Evolutionary conservation across 2,329 filamentous ascomycete species (phyloP).

Genomic region (Aspergillus hiratsukae): DNA sequence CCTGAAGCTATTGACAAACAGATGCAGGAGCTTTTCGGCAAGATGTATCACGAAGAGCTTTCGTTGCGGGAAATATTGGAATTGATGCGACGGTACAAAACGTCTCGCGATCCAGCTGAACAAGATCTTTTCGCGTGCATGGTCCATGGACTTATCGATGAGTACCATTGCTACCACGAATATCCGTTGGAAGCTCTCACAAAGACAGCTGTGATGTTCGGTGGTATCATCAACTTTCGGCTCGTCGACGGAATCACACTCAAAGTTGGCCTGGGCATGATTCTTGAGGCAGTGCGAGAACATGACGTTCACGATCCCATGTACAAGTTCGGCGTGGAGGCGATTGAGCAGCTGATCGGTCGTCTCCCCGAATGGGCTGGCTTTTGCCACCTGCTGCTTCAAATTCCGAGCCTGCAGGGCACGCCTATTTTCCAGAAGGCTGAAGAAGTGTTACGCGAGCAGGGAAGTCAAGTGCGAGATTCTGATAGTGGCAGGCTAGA

Average conservation of each 20-base stretch:
- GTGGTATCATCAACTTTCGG: conserved; percentile 91
- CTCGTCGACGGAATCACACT: conserved; percentile 85
- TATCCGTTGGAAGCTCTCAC: conserved; percentile 95
- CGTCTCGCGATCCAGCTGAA: conserved; percentile 74
- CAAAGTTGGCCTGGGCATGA: conserved; percentile 94
- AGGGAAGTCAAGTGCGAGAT: conserved; percentile 56
- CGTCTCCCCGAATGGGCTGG: conserved; percentile 92
- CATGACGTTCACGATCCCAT: conserved; percentile 79
- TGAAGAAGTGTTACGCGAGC: conserved; percentile 70
- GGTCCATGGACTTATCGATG: conserved; percentile 96
- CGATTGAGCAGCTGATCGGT: conserved; percentile 78
- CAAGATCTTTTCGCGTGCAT: conserved; percentile 98
- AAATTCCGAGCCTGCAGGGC: conserved; percentile 74
- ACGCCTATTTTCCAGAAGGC: conserved; percentile 82
- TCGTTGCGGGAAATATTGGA: conserved; percentile 82
- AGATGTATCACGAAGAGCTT: conserved; percentile 91
- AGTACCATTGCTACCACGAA: conserved; percentile 91
- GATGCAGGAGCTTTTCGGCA: conserved; percentile 97
- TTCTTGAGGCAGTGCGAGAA: conserved; percentile 89
- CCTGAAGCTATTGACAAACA: conserved; percentile 74
- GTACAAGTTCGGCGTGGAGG: conserved; percentile 97
- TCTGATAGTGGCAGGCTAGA: conserved; percentile 42
- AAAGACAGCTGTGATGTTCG: conserved; percentile 93
- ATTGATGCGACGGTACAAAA: conserved; percentile 80
- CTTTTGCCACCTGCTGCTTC: conserved; percentile 79